Evolutionary conservation across 129 eudicot genomes (phyloP).

Genomic region (Tanacetum coccineum): DNA sequence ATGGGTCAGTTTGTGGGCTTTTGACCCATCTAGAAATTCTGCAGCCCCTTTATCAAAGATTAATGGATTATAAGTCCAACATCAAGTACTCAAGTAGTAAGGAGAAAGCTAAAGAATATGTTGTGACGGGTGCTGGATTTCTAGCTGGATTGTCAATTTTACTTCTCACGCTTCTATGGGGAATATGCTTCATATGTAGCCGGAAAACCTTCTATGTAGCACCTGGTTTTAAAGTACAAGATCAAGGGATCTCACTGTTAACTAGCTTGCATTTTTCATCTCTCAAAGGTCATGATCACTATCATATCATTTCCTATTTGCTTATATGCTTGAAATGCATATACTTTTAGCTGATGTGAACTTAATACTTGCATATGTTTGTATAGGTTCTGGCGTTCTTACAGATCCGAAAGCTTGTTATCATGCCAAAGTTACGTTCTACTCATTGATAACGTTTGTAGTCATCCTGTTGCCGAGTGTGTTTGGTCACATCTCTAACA

Average conservation of each 20-base stretch:
- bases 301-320: neutral
- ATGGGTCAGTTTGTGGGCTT: no score
- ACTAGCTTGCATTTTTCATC: conserved; percentile 28
- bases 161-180: conserved; percentile 61
- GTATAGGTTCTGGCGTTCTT: conserved; percentile 44
- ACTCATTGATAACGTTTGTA: conserved; percentile 50
- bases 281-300: neutral
- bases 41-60: no score
- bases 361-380: neutral
- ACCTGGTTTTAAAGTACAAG: conserved; percentile 1
- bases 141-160: conserved; percentile 63
- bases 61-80: no score
- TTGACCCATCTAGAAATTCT: no score
- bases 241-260: conserved; percentile 4
- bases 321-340: neutral
- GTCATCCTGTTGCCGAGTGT: conserved; percentile 47
- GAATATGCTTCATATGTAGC: conserved; percentile 44
- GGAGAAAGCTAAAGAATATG: conserved; percentile 52
- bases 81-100: conserved; percentile 30
- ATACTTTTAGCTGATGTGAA: neutral
- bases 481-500: no score
- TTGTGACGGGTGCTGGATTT: conserved; percentile 56
- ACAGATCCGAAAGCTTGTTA: conserved; percentile 50
- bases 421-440: conserved; percentile 54
- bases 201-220: conserved; percentile 35